Percentiles rank a stretch among this genome's conserved stretches.
Conservation (phyloP, 2,329 filamentous ascomycete genomes). For the Colletotrichum lindemuthianum region DNA sequence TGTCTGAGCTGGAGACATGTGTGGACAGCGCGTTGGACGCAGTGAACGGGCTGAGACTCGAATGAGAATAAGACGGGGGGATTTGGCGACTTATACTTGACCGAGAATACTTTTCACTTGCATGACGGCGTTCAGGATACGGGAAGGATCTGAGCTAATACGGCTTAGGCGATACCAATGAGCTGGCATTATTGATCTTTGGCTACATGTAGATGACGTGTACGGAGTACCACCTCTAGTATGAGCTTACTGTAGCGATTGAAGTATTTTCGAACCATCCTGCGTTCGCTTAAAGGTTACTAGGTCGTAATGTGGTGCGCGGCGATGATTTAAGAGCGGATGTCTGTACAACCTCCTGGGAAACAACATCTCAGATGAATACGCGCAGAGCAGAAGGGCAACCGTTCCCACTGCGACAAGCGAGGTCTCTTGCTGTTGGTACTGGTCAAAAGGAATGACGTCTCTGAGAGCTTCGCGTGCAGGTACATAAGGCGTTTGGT, state of each 20-base stretch:
- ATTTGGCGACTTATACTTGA: neutral
- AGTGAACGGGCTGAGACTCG: constrained; percentile 65
- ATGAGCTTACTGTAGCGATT: constrained; percentile 22
- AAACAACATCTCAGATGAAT: no score
- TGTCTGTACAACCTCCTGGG: no score
- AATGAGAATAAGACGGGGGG: constrained; percentile 23
- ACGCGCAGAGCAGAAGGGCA: no score
- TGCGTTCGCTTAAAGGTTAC: neutral
- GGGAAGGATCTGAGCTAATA: constrained; percentile 1
- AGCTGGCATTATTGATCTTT: constrained; percentile 32
- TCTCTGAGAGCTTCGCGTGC: no score
- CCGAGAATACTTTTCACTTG: neutral
- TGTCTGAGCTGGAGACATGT: constrained; percentile 67
- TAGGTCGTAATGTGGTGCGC: no score
- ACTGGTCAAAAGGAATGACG: no score
- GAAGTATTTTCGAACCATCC: constrained; percentile 6
- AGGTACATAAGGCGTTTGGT: neutral
- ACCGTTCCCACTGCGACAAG: no score
- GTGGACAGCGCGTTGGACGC: constrained; percentile 70
- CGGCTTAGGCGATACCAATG: constrained; percentile 30
- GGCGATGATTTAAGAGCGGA: neutral
- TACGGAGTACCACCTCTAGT: constrained; percentile 14
- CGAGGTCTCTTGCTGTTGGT: no score
- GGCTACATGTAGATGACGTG: constrained; percentile 11
- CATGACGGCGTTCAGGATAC: constrained; percentile 24